Evolutionary conservation across 2,329 filamentous ascomycete species (phyloP), one percentile per base, ranked within the genome.

Genomic region (Pseudonectria buxi): DNA sequence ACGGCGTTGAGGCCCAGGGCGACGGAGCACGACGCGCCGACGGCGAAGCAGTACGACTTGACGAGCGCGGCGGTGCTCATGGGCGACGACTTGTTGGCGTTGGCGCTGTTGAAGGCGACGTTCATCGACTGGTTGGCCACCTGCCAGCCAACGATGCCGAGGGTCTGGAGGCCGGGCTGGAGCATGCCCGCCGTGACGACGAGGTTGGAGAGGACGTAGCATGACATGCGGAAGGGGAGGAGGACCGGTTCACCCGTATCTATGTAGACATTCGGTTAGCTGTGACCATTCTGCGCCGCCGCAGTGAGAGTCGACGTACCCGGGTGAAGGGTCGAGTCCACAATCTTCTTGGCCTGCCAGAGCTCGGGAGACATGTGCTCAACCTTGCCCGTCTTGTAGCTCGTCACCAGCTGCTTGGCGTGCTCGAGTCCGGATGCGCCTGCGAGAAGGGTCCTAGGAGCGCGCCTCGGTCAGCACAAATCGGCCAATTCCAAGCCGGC

Each of bases 161-260:
- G 74, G 29, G 83, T 95, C 52, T 76, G 69, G 15, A 96, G 75
- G 9, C 85, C 85, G 3, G 92, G 92, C 35, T 90, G 92, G 37
- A 98, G 82, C 92, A 98, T 98, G 53, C 92, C 92, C 6, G 81
- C 90, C 30, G 92, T 98, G 42, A 96, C 90, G 39, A 96, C 72
- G 59, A 98, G 67, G 64, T 98, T 98, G 46, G 89, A 89, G 36
- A 96, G 65, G 36, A 94, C 88, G 59, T 92, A 98, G 65, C 77
- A 85, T 33, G 90, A 96, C 92, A 98, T 98, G 59, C 92, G 86
- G 61, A 96, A 96, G 14, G 92, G 92, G 13, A 98, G 74, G 52
- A 96, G 78, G 44, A 98, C 89, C 31, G 90, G 83, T 59, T 89
- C 72, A 48, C 92, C 92, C 13, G 89, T 96, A 63, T 98, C 92